Base-by-base conservation (phyloP, 805 yeast species). In the Lipomyces lipofer region DNA sequence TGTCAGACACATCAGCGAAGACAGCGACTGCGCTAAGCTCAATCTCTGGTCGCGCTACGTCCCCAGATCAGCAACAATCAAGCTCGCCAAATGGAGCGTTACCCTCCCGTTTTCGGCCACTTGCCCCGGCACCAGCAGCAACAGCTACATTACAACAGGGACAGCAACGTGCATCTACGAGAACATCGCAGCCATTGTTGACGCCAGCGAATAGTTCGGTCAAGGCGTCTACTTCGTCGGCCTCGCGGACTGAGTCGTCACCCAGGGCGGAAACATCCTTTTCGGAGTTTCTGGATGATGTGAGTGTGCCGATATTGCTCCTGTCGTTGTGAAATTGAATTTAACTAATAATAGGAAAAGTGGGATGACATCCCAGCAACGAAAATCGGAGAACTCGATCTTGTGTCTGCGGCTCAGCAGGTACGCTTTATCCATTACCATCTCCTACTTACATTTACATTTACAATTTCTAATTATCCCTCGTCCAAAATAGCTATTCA, bases 281-380 rank as follows among this genome's bases (percentile, higher is more conserved):
- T 24, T 25, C 32, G 39, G 45, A 47, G 10, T 10, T 33, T 15
- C 38, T 25, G 2, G 54, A 51, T n/a, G 50, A 46, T 5, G 54
- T 50, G 44, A 3, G 45, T 36, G 12, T 22, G 40, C 1, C 12
- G 19, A 12, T 21, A n/a, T 10, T 22, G 8, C 12, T 21, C n/a
- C n/a, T n/a, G n/a, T n/a, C n/a, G n/a, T n/a, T n/a, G n/a, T 10
- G 12, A 5, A n/a, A 7, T 22, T n/a, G 13, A 36, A 5, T 5
- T 25, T 36, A 25, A 36, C 40, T 12, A 6, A 39, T 32, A 22
- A 12, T 21, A 45, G 54, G 59, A 55, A 29, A 57, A 55, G 15
- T 55, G 59, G 59, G 59, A 51, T 4, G 59, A 55, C 35, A 38
- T 55, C 6, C 50, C 56, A 6, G 50, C 52, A 13, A 47, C 48